These are phyloP conservation scores for Plasmodium fragile DNA, from an alignment of 169 alveolate genomes.

Conservation along the genomic window DNA sequence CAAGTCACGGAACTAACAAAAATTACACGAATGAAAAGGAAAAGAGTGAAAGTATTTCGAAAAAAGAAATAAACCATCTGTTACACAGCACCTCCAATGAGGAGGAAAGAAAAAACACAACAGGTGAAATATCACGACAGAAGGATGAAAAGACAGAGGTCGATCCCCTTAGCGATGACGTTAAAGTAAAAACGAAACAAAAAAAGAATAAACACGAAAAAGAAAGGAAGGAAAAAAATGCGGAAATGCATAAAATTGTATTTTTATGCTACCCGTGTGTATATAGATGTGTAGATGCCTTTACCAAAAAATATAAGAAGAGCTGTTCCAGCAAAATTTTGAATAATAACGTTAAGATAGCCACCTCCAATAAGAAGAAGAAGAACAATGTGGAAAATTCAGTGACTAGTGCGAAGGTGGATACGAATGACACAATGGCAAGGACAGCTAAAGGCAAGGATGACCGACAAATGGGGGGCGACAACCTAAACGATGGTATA, in stretches of 20 bases:
- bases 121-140: not conserved
- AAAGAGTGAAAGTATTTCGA: not conserved
- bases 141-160: not conserved
- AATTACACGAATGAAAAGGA: not conserved
- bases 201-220: slow-evolving; percentile 31
- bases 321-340: slow-evolving; percentile 62
- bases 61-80: not conserved
- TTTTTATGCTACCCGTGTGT: slow-evolving; percentile 73
- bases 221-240: slow-evolving; percentile 25
- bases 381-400: not conserved
- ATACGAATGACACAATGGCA: not conserved
- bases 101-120: not conserved
- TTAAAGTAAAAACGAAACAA: slow-evolving; percentile 31
- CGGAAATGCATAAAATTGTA: slow-evolving; percentile 48
- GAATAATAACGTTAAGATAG: slow-evolving; percentile 72
- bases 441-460: not conserved
- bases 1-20: not conserved
- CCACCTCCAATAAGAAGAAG: slow-evolving; percentile 42
- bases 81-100: not conserved
- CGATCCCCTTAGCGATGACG: slow-evolving; percentile 5
- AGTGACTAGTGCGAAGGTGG: too few species aligned
- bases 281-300: slow-evolving; percentile 63
- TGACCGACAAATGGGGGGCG: not conserved
- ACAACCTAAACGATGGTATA: not conserved
- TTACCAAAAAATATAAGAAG: slow-evolving; percentile 53